phyloP scores from a whole-genome alignment of 164 flowering plant genomes.

The Tetracentron sinense region DNA sequence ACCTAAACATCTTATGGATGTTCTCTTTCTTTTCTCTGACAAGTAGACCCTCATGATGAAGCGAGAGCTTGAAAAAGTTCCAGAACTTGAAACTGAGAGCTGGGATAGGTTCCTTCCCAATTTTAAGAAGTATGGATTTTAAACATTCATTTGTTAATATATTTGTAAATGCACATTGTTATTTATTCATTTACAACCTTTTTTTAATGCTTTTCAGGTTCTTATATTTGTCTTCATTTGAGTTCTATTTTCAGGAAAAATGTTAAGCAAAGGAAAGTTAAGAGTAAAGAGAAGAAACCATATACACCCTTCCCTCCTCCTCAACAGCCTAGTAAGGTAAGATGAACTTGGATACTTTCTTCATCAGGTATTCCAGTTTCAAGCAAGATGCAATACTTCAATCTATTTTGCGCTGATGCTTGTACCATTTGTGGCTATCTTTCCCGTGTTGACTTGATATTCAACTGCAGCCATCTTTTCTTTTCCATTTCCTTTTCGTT shows the following conservation, averaged over 20 bases:
- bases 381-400: constrained; percentile 3
- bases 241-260: constrained; percentile 66
- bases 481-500: too few species aligned
- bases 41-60: constrained; percentile 73
- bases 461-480: too few species aligned
- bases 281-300: constrained; percentile 80
- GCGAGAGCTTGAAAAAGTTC: constrained; percentile 81
- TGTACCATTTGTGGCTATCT: too few species aligned
- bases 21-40: constrained; percentile 1
- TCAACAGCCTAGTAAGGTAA: constrained; percentile 93
- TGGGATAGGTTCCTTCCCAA: constrained; percentile 98
- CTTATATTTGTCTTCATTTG: background rate
- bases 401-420: too few species aligned
- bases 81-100: constrained; percentile 70
- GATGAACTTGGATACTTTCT: background rate
- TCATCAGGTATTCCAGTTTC: background rate
- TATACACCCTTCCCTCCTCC: constrained; percentile 98
- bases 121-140: constrained; percentile 67
- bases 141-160: background rate
- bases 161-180: background rate
- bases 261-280: constrained; percentile 75
- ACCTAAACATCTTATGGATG: constrained; percentile 1
- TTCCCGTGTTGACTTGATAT: too few species aligned
- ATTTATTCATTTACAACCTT: constrained; percentile 1
- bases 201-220: background rate